Evolutionary conservation across 306 rosid genomes (phyloP), one percentile per base, ranked within the genome.

Genomic region (Phaseolus lunatus): DNA sequence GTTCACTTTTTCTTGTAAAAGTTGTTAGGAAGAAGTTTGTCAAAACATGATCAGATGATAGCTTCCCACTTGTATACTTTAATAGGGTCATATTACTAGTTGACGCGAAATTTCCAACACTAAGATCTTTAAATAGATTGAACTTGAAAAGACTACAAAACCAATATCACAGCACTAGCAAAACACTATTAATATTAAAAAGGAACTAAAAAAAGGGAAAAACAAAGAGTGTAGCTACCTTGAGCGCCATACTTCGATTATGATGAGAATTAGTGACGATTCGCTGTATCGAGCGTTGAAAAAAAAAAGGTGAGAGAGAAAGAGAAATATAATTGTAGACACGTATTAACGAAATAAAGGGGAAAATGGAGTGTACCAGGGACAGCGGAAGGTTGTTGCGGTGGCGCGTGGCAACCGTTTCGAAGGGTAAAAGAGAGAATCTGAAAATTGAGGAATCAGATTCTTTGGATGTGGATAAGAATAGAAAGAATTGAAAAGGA

Each of bases 361-460:
- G 31, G 41, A 76, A 48, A 72, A 56, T 58, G 49, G 27, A 70
- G 39, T 3, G 31, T 88, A 90, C 98, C 83, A 84, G 79, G 2
- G 86, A 62, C 43, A 54, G 52, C 68, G 73, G 63, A 48, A 52
- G 82, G 52, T 57, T 87, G 39, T 73, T 82, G 43, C 77, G 91
- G 54, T 75, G 77, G 71, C 82, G 75, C 33, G 75, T 70, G 79
- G 82, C 67, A 77, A 82, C 58, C 70, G 85, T 43, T 57, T 72
- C 86, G 65, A 86, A 72, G 45, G 92, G 85, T 48, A 85, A 71
- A 76, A 75, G 74, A 48, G 89, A 83, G 78, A 82, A 87, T 73
- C 98, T 93, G 91, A 44, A 75, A 86, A 62, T 16, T 22, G 4
- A 57, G 70, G 79, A 53, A 61, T 31, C 23, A 7, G 14, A 29